Base-by-base conservation (phyloP, 805 yeast genomes). In the Pichia scutulata region DNA sequence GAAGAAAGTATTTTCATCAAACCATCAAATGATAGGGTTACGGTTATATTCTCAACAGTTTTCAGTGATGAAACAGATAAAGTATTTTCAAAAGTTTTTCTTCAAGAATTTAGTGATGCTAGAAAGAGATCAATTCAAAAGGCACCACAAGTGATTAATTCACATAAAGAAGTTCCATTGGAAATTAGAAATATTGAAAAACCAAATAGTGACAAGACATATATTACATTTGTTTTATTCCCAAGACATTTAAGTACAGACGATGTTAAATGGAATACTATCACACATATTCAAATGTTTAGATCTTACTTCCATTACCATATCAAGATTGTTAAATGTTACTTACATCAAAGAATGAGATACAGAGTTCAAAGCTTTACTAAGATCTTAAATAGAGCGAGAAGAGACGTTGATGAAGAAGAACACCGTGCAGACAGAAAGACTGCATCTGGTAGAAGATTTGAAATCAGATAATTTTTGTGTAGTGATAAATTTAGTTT, bases 251-350 rank as follows among this genome's bases (percentile, higher is more conserved):
- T 83, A 57, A 70, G 73, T 26, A 70, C 75, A 42, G 82, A 79
- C 54, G 82, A 86, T 55, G 62, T 57, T 12, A 77, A 88, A 61
- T 93, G 93, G 67, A 86, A 82, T 64, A 85, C 96, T 54, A 87
- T 93, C 55, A 83, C 95, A 37, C 97, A 90, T 67, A 86, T 93
- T 62, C 89, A 89, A 63, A 74, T 88, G 51, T 93, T 93, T 72
- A 79, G 99, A 70, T 95, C 90, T 64, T 93, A 92, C 71, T 93
- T 93, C 84, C 99, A 93, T 69, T 93, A 92, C 70, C 99, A 93
- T 66, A 93, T 93, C 73, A 93, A 93, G 72, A 92, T 97, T 69
- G 89, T 97, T 54, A 93, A 93, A 75, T 98, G 99, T 36, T 93
- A 87, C 71, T 82, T 93, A 84, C 99, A 93, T 70, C 89, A 96